These are phyloP conservation scores for Aschersonia sp. DNA, from an alignment of 2,329 filamentous ascomycete genomes.

Conservation along the genomic window DNA sequence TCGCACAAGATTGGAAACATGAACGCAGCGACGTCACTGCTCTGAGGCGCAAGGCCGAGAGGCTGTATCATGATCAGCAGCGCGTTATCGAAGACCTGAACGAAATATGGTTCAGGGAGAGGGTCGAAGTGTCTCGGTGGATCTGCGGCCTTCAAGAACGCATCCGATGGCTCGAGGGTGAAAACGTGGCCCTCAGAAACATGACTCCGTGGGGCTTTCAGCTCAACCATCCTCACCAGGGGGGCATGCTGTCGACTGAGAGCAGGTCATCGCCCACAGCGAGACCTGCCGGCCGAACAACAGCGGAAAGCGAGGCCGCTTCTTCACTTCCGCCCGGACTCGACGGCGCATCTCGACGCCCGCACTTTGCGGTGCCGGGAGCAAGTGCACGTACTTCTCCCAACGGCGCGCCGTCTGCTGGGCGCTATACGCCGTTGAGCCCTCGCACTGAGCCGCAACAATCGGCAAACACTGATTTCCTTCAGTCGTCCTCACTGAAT, in stretches of 20 bases:
- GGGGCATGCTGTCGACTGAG: slow-evolving; percentile 3
- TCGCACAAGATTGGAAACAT: not conserved
- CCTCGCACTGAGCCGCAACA: slow-evolving; percentile 27
- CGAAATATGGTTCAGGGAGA: slow-evolving; percentile 30
- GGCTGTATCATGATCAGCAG: slow-evolving; percentile 40
- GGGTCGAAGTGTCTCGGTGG: slow-evolving; percentile 23
- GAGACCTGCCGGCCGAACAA: slow-evolving; percentile 7
- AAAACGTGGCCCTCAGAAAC: slow-evolving; percentile 20
- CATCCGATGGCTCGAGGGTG: slow-evolving; percentile 19
- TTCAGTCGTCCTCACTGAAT: slow-evolving; percentile 16
- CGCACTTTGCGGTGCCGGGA: slow-evolving; percentile 13
- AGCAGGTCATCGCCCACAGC: slow-evolving; percentile 5
- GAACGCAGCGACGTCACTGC: slow-evolving; percentile 27
- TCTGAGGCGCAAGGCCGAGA: slow-evolving; percentile 35
- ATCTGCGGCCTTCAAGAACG: slow-evolving; percentile 26
- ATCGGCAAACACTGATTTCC: slow-evolving; percentile 20
- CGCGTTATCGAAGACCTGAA: slow-evolving; percentile 37
- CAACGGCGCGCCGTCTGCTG: slow-evolving; percentile 17
- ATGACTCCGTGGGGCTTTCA: slow-evolving; percentile 14
- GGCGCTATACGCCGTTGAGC: slow-evolving; percentile 25
- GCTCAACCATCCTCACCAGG: not conserved
- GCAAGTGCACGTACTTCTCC: slow-evolving; percentile 20
- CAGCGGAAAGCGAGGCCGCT: slow-evolving; percentile 9
- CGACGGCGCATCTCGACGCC: slow-evolving; percentile 18
- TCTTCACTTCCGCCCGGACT: slow-evolving; percentile 17